Base-by-base conservation (phyloP, 208 protist species). In the Crithidia brevicula region DNA sequence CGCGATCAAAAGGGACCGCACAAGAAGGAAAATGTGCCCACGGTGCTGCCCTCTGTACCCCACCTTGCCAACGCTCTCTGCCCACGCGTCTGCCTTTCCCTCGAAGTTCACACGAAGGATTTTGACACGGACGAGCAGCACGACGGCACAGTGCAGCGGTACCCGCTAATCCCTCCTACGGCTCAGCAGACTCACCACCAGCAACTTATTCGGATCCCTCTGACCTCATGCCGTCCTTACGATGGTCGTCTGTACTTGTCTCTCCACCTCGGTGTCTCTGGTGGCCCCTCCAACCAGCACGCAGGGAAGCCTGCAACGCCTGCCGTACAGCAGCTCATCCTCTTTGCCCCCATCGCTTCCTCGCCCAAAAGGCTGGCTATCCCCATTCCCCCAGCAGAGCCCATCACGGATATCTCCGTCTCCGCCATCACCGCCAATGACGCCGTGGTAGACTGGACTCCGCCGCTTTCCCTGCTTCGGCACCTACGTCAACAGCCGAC, bases 361-460 rank as follows among this genome's bases (percentile, higher is more conserved):
- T 68, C 50, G 22, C 40, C 42, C 2, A 4, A 4, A 0, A 13
- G 13, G 6, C 2, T 34, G 16, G n/a, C 23, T 4, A 2, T 50
- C 10, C 38, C 62, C n/a, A 22, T 68, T 1, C 62, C 62, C 13
- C 62, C 62, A 18, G 62, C 62, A 16, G 62, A 68, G 27, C 62
- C 62, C 10, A 59, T 68, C 16, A 22, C 16, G 15, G 62, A 59
- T 27, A n/a, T 68, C 23, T 22, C 36, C 36, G 62, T 59, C 34
- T 47, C 62, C 50, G 50, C 34, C 50, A 68, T 68, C 62, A 59
- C 62, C 28, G 33, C 47, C 3, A 20, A 33, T 11, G 50, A 50
- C n/a, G 62, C 62, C 13, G 23, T 59, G 25, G 50, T 68, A 8
- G 28, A 51, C 62, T 68, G 62, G 62, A 59, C 51, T 7, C 62